Evolutionary conservation across 2,329 filamentous ascomycete species (phyloP).

Genomic region (Atkinsonella hypoxylon): DNA sequence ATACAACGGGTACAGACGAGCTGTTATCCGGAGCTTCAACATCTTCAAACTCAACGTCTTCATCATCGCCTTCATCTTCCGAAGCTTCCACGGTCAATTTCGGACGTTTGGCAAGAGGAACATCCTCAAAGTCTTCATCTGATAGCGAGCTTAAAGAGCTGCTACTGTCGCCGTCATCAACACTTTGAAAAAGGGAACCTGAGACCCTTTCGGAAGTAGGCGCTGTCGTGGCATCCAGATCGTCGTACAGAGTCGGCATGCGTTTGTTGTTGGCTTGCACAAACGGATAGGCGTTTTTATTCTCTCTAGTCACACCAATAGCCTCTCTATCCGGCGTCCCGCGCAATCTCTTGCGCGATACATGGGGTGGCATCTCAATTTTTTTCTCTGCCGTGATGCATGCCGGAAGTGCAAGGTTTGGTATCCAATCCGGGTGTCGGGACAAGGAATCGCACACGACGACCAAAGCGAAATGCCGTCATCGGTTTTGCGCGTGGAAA

Average conservation of each 20-base stretch:
- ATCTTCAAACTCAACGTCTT: constrained; percentile 46
- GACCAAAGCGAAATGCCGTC: constrained; percentile 12
- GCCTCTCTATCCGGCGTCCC: constrained; percentile 26
- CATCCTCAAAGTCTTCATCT: constrained; percentile 42
- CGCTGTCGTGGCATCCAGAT: constrained; percentile 39
- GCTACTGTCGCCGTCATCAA: constrained; percentile 32
- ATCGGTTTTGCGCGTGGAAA: constrained; percentile 14
- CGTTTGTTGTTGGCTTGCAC: constrained; percentile 17
- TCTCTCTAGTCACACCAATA: constrained; percentile 12
- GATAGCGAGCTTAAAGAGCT: constrained; percentile 42
- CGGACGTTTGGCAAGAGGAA: constrained; percentile 28
- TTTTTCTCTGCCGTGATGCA: constrained; percentile 4
- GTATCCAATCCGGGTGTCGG: background rate
- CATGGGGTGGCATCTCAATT: constrained; percentile 50
- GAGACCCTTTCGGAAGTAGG: constrained; percentile 30
- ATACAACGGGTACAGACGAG: constrained; percentile 34
- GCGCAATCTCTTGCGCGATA: constrained; percentile 54
- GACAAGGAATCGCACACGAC: background rate
- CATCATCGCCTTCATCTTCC: constrained; percentile 14
- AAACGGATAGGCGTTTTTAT: constrained; percentile 3
- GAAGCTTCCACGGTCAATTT: constrained; percentile 18
- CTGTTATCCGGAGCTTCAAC: constrained; percentile 51
- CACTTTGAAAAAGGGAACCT: constrained; percentile 28
- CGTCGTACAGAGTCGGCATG: constrained; percentile 49
- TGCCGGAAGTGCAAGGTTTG: constrained; percentile 4